A percentile compares a stretch with the other conserved stretches of the same genome.
phyloP scores from a whole-genome alignment of 2,329 filamentous ascomycete species.

The Fusarium tjaetaba region DNA sequence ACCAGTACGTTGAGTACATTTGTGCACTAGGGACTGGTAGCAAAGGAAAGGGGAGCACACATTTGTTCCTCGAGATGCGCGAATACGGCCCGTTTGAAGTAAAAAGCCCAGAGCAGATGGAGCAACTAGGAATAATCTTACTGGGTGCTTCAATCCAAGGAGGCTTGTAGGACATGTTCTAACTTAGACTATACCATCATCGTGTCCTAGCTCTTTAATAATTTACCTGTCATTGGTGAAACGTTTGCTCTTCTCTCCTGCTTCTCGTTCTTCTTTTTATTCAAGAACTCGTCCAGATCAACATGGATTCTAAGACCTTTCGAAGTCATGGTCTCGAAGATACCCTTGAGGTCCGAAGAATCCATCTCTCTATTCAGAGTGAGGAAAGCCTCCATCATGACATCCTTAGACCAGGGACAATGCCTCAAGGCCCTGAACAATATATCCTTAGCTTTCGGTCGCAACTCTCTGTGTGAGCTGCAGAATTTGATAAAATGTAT shows the following conservation, averaged over 20 bases:
- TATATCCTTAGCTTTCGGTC: conserved; percentile 56
- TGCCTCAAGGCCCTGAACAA: conserved; percentile 59
- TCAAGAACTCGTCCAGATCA: conserved; percentile 61
- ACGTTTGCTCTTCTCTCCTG: no score
- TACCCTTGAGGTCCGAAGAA: conserved; percentile 58
- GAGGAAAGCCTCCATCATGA: conserved; percentile 63
- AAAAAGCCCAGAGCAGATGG: background rate
- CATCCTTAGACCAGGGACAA: conserved; percentile 61
- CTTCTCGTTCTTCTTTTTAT: conserved; percentile 40
- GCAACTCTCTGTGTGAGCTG: conserved; percentile 50
- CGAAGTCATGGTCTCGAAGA: conserved; percentile 58
- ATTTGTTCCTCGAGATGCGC: background rate
- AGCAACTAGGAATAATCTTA: background rate
- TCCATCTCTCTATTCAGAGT: conserved; percentile 57
- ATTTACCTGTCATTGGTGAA: no score
- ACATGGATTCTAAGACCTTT: conserved; percentile 63
- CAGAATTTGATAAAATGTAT: conserved; percentile 61
- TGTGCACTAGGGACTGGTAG: background rate
- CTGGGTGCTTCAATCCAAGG: background rate
- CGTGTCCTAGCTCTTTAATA: no score
- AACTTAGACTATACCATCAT: no score
- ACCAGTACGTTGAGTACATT: background rate
- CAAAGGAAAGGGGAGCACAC: no score
- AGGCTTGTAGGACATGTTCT: background rate
- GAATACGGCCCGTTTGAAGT: background rate